These are phyloP conservation scores for Populus nigra DNA, from an alignment of 345 rosid genomes.

Conservation along the genomic window DNA sequence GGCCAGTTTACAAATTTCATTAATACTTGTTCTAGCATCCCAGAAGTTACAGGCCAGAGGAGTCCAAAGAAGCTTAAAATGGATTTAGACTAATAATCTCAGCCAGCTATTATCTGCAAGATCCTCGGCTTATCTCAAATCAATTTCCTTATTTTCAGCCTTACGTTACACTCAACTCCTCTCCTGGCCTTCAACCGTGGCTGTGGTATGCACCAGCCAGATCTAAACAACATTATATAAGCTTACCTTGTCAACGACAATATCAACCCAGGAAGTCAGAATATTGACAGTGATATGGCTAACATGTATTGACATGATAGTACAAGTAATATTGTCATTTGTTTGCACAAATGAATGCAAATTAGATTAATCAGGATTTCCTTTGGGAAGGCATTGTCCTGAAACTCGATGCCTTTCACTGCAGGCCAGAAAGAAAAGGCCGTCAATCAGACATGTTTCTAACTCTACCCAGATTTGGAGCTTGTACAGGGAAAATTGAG, in stretches of 20 bases:
- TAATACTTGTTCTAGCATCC: neutral
- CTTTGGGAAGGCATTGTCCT: neutral
- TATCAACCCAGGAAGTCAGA: neutral
- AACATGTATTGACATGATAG: neutral
- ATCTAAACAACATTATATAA: neutral
- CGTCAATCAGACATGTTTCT: neutral
- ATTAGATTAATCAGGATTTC: neutral
- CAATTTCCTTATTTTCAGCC: neutral
- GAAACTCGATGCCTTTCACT: neutral
- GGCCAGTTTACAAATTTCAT: neutral
- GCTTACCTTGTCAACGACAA: neutral
- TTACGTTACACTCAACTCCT: neutral
- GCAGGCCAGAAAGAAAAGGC: neutral
- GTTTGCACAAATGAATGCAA: neutral
- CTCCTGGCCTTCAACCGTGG: neutral
- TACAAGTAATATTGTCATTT: neutral
- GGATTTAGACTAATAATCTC: neutral
- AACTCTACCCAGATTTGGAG: neutral
- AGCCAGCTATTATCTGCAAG: neutral
- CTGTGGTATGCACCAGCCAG: neutral
- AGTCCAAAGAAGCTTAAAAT: neutral
- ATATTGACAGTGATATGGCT: neutral
- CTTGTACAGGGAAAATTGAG: neutral
- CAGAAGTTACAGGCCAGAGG: neutral
- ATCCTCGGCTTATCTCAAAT: neutral